Percentiles rank a stretch among this genome's conserved stretches.
Conservation (phyloP, 305 asterid genomes). For the Rubia tinctorum region DNA sequence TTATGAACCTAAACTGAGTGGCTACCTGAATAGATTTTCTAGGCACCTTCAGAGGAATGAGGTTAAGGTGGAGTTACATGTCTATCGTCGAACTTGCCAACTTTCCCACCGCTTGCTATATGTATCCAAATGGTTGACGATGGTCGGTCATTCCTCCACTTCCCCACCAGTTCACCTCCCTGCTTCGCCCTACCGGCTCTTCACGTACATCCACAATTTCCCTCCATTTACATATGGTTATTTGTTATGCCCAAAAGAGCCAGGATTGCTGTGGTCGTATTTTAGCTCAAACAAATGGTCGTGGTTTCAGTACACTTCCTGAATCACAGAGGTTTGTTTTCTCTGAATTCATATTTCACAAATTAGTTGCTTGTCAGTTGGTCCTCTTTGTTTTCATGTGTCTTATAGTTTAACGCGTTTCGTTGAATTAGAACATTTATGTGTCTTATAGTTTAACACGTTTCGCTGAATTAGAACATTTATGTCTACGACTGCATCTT, state of each 20-base stretch:
- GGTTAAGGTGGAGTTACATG: too few relatives aligned
- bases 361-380: background rate
- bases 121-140: too few relatives aligned
- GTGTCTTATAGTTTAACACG: background rate
- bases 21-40: constrained; percentile 21
- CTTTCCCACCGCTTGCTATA: too few relatives aligned
- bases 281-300: constrained; percentile 87
- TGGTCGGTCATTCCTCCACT: too few relatives aligned
- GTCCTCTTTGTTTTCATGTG: background rate
- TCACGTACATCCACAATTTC: too few relatives aligned
- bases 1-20: constrained; percentile 6
- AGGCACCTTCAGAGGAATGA: constrained; percentile 74
- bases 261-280: constrained; percentile 91
- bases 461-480: background rate
- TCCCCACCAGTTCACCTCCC: too few relatives aligned
- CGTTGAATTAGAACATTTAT: background rate
- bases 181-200: too few relatives aligned
- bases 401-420: background rate
- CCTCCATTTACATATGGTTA: too few relatives aligned
- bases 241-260: constrained; percentile 47
- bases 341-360: background rate
- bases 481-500: background rate
- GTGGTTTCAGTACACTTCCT: constrained; percentile 81
- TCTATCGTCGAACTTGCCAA: too few relatives aligned
- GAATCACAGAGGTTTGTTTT: constrained; percentile 69